phyloP scores from a whole-genome alignment of 2,329 filamentous ascomycete species.

The Aspergillus fructus region DNA sequence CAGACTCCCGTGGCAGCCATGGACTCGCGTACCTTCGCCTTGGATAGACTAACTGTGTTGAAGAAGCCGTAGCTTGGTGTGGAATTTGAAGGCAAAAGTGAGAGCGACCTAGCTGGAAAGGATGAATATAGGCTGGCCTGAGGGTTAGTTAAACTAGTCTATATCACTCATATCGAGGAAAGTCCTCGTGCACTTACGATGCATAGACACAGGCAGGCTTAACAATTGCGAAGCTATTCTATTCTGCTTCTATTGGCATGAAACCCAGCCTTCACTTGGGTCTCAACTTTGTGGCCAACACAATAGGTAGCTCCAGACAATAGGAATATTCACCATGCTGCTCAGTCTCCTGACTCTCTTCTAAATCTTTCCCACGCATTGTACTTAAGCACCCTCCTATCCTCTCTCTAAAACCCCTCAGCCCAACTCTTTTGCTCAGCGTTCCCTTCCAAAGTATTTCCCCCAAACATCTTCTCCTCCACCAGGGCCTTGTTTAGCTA shows the following conservation, averaged over 20 bases:
- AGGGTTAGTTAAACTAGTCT: too few relatives aligned
- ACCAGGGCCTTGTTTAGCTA: not conserved
- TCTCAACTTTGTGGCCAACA: not conserved
- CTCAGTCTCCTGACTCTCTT: not conserved
- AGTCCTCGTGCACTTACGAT: not conserved
- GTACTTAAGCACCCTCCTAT: not conserved
- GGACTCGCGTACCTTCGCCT: too few relatives aligned
- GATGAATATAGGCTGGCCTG: too few relatives aligned
- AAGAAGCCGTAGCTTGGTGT: too few relatives aligned
- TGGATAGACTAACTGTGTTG: too few relatives aligned
- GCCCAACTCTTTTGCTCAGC: too few relatives aligned
- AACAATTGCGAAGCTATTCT: not conserved
- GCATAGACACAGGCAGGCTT: not conserved
- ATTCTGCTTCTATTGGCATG: not conserved
- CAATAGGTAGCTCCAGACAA: too few relatives aligned
- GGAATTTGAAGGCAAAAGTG: too few relatives aligned
- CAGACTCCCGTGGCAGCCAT: too few relatives aligned
- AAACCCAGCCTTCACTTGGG: not conserved
- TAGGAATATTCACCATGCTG: not conserved
- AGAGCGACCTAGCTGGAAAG: too few relatives aligned
- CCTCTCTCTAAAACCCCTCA: not conserved
- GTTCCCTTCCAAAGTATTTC: too few relatives aligned
- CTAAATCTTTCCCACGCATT: not conserved
- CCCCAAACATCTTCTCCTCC: not conserved
- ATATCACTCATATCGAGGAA: too few relatives aligned